Base-by-base conservation (phyloP, 208 protist species). In the Tritrichomonas musculus region DNA sequence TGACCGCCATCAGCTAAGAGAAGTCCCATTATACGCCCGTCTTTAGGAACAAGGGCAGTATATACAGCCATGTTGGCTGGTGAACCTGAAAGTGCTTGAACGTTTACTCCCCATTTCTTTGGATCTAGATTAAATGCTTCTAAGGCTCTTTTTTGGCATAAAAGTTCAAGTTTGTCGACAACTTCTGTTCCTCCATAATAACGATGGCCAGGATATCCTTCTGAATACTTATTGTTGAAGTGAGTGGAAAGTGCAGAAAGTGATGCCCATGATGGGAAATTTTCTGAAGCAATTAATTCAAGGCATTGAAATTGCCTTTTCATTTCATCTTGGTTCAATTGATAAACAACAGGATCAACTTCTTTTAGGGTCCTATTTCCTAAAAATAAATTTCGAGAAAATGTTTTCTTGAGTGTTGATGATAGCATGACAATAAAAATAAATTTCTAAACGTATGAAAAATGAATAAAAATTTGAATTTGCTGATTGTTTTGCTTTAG, bases 211-310 rank as follows among this genome's bases (percentile, higher is more conserved):
- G 97, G 97, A 92, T 98, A 96, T 64, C 99, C 99, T 95, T 99
- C 98, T 30, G 98, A 98, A 95, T 99, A 99, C 96, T 99, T 99
- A 96, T 99, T 99, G 44, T 98, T 99, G 47, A 99, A 95, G 80
- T 96, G 96, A 30, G 98, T 99, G 57, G 98, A 98, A 27, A 99
- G 95, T 94, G 97, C 98, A 93, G 99, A 98, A 73, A 99, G 96
- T 20, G 99, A 98, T 50, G 98, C 98, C 72, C 93, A 93, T 11
- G 98, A 99, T 33, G 98, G 98, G 93, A 99, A 99, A 96, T 99
- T 99, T 94, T 98, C 97, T 36, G 96, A 97, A n/a, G 97, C 97
- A 95, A 98, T 98, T 30, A 98, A 94, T 93, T 98, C 96, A 14
- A 98, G 92, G 49, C 97, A 97, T 39, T 95, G 44, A 11, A 73